Conservation (phyloP, 371 early-diverging fungal genomes). For the Rhizopus sp. region DNA sequence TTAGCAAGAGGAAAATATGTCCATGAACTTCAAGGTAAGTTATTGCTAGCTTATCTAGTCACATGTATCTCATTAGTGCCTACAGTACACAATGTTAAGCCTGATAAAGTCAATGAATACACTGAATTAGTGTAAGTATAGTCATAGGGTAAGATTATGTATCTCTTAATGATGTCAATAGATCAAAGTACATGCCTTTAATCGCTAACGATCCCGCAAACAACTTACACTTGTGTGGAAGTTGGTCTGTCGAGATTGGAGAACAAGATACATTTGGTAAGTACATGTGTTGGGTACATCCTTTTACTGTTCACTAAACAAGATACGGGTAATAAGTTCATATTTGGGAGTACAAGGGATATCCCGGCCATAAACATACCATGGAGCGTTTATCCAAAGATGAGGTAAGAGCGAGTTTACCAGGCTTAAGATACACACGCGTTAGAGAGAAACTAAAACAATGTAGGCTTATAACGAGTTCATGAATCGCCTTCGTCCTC, state of each 20-base stretch:
- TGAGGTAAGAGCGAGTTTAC: constrained; percentile 37
- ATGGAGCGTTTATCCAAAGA: constrained; percentile 55
- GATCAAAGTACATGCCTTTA: constrained; percentile 69
- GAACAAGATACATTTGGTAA: constrained; percentile 82
- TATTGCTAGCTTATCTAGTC: not conserved
- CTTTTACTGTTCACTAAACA: not conserved
- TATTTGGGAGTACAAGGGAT: constrained; percentile 94
- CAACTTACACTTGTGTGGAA: constrained; percentile 82
- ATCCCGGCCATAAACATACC: constrained; percentile 75
- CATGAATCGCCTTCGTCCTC: constrained; percentile 63
- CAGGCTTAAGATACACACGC: not conserved
- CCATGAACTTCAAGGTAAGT: constrained; percentile 77
- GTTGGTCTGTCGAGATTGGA: constrained; percentile 88
- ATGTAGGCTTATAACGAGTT: constrained; percentile 40
- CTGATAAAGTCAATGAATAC: constrained; percentile 87
- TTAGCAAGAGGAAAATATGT: constrained; percentile 86
- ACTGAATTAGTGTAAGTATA: constrained; percentile 60
- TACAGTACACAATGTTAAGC: constrained; percentile 79
- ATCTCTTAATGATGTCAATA: constrained; percentile 29
- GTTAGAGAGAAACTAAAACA: not conserved
- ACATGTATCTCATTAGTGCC: not conserved
- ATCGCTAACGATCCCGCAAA: constrained; percentile 76
- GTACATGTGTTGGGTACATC: not conserved
- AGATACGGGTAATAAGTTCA: constrained; percentile 56
- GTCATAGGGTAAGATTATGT: not conserved